Percentiles rank a stretch among this genome's conserved stretches.
These are phyloP conservation scores for Didymella lethalis DNA, from an alignment of 2,329 filamentous ascomycete species.

Conservation along the genomic window DNA sequence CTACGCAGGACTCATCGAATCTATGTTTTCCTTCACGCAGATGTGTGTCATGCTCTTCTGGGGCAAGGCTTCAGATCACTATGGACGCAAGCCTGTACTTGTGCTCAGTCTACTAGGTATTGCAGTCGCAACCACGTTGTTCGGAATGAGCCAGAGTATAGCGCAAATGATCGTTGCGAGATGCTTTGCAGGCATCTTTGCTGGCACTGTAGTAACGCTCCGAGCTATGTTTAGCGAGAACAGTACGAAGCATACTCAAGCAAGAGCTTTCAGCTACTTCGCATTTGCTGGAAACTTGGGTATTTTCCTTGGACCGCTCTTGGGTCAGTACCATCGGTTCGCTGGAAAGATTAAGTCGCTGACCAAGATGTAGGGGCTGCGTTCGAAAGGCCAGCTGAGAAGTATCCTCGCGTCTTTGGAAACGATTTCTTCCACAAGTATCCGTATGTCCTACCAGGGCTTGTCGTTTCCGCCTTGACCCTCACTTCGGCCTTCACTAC, in stretches of 20 bases:
- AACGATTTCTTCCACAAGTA: constrained; percentile 67
- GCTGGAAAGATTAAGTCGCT: background rate
- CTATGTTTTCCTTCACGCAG: constrained; percentile 76
- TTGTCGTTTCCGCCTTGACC: constrained; percentile 65
- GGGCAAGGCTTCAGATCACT: constrained; percentile 71
- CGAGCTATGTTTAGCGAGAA: constrained; percentile 80
- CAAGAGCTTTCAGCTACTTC: constrained; percentile 77
- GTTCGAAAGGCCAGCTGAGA: constrained; percentile 70
- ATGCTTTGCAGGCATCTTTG: constrained; percentile 75
- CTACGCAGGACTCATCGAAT: constrained; percentile 77
- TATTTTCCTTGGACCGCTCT: constrained; percentile 73
- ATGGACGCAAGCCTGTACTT: constrained; percentile 77
- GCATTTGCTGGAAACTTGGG: constrained; percentile 78
- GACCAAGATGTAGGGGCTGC: constrained; percentile 63
- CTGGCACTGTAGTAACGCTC: constrained; percentile 76
- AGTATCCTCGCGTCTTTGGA: constrained; percentile 68
- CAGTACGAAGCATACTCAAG: constrained; percentile 73
- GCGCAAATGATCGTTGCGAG: constrained; percentile 78
- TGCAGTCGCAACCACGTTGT: constrained; percentile 66
- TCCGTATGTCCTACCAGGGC: constrained; percentile 71
- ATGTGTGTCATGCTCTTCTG: constrained; percentile 80
- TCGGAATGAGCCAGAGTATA: constrained; percentile 72
- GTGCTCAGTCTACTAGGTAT: constrained; percentile 72
- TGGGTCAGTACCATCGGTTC: constrained; percentile 51
- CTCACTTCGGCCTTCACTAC: constrained; percentile 61